phyloP scores from a whole-genome alignment of 1,139 yeast species.

The Saccharomyces pastorianus region DNA sequence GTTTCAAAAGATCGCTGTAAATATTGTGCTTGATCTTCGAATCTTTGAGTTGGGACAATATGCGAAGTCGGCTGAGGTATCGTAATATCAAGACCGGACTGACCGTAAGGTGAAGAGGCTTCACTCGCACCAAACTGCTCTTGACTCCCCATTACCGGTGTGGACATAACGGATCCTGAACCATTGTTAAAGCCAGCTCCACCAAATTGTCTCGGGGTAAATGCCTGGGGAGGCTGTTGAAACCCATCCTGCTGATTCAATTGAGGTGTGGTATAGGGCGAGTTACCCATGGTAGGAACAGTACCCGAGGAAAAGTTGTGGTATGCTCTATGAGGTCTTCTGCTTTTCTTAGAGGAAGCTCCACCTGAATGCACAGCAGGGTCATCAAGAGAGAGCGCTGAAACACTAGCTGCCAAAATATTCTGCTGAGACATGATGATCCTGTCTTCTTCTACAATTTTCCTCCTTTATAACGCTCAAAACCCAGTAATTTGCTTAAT shows the following conservation, averaged over 20 bases:
- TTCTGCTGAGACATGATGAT: conserved; percentile 11
- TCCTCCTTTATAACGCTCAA: not conserved
- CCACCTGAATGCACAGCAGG: conserved; percentile 5
- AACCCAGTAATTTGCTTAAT: not conserved
- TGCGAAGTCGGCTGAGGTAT: conserved; percentile 22
- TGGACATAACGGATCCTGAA: conserved; percentile 3
- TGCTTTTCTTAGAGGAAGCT: conserved; percentile 9
- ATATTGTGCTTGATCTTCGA: conserved; percentile 44
- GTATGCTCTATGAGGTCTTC: conserved; percentile 24
- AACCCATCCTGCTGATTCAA: conserved; percentile 2
- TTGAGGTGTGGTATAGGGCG: conserved; percentile 1
- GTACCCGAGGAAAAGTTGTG: conserved; percentile 14
- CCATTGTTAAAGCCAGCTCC: conserved; percentile 3
- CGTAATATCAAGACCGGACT: conserved; percentile 7
- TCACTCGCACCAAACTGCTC: conserved; percentile 7
- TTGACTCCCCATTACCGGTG: conserved; percentile 1
- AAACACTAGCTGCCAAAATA: conserved; percentile 11
- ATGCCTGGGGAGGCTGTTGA: not conserved
- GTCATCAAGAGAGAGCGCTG: conserved; percentile 16
- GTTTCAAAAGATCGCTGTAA: conserved; percentile 50
- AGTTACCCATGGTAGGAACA: not conserved
- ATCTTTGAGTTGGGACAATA: conserved; percentile 53
- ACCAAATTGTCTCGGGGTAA: not conserved
- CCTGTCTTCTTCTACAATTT: not conserved
- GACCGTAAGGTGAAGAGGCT: conserved; percentile 8